phyloP scores from a whole-genome alignment of 495 filamentous ascomycete genomes.

The Neurospora intermedia region DNA sequence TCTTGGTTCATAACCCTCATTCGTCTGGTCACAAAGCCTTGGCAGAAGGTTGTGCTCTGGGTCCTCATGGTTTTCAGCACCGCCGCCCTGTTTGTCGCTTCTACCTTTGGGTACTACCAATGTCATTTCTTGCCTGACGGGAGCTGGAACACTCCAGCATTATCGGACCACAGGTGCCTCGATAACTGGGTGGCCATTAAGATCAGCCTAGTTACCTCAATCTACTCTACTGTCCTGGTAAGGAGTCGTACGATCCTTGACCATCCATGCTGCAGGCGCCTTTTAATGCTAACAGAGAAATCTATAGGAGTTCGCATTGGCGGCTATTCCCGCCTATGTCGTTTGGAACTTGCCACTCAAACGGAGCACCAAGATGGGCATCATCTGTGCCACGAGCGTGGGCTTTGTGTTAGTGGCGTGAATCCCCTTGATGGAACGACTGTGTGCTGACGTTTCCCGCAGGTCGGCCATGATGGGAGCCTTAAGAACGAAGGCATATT shows the following conservation, averaged over 20 bases:
- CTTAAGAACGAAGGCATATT: background rate
- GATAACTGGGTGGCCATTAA: background rate
- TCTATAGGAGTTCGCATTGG: background rate
- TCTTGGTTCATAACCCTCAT: background rate
- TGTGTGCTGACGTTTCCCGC: background rate
- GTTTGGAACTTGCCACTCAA: background rate
- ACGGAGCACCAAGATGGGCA: background rate
- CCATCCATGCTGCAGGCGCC: background rate
- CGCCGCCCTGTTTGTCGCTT: background rate
- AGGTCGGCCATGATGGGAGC: background rate
- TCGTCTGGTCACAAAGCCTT: background rate
- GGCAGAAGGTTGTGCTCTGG: background rate
- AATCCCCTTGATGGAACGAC: background rate
- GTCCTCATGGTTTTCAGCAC: background rate
- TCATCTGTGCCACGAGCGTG: background rate
- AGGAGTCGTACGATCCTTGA: background rate
- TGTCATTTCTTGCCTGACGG: background rate
- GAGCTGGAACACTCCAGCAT: background rate
- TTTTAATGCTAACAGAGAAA: background rate
- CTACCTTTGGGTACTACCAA: background rate
- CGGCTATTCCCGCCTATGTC: background rate
- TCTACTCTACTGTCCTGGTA: background rate
- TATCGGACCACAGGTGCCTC: background rate
- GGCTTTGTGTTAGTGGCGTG: background rate
- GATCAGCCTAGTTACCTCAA: background rate